Evolutionary conservation across 345 rosid species (phyloP).

Genomic region (Syzygium aromaticum): DNA sequence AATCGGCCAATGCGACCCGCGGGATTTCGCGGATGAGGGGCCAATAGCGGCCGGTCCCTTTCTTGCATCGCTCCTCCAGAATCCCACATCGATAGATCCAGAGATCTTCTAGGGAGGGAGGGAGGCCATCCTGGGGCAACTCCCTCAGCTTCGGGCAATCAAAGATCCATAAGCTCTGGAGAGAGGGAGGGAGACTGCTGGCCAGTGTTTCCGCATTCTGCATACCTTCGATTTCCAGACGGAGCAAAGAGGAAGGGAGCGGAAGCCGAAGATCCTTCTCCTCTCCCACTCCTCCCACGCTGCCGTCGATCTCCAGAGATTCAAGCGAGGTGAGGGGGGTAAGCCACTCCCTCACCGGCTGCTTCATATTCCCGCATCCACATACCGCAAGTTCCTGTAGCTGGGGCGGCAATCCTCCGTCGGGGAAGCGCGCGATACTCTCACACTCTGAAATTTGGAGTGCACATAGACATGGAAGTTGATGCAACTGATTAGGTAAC

Average conservation of each 20-base stretch:
- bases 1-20: rapidly evolving
- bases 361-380: rapidly evolving
- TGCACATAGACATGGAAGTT: background rate
- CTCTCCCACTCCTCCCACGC: background rate
- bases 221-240: rapidly evolving
- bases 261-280: background rate
- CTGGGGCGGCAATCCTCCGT: background rate
- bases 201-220: background rate
- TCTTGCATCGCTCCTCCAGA: background rate
- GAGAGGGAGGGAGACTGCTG: background rate
- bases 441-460: rapidly evolving
- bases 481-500: background rate
- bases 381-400: rapidly evolving
- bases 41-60: background rate
- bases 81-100: rapidly evolving
- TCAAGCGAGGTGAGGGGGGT: rapidly evolving
- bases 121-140: too few relatives aligned
- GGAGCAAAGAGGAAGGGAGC: background rate
- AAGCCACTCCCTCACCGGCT: background rate
- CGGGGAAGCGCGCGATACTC: background rate
- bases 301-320: rapidly evolving
- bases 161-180: rapidly evolving
- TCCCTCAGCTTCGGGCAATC: background rate
- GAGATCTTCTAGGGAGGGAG: too few relatives aligned
- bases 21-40: background rate